A percentile compares a stretch with the other conserved stretches of the same genome.
These are phyloP conservation scores for Fistulina hepatica DNA, from an alignment of 1,284 basidiomycete genomes.

Conservation along the genomic window DNA sequence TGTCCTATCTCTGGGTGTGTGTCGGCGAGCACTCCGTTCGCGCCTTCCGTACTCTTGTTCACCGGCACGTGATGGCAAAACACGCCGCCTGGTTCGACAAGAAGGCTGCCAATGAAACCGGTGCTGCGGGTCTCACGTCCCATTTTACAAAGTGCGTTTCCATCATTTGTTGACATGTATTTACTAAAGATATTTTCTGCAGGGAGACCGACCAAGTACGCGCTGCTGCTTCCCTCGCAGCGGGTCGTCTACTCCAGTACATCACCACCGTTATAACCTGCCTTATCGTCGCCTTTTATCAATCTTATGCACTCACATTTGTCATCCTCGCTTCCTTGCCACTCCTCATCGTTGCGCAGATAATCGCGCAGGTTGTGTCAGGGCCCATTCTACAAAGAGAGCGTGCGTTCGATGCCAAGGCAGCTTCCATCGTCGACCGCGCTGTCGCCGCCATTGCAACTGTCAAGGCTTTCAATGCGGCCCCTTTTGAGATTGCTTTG, in stretches of 20 bases:
- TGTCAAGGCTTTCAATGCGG: constrained; percentile 93
- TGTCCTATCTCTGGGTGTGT: constrained; percentile 78
- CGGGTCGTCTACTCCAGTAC: constrained; percentile 74
- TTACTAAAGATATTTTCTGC: constrained; percentile 8
- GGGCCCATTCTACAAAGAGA: constrained; percentile 62
- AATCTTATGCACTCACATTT: constrained; percentile 77
- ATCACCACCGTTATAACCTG: constrained; percentile 71
- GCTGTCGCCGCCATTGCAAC: constrained; percentile 75
- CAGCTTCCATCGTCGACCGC: constrained; percentile 73
- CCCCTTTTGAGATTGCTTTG: constrained; percentile 44
- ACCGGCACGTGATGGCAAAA: constrained; percentile 56
- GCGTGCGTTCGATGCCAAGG: constrained; percentile 54
- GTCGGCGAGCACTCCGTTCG: constrained; percentile 76
- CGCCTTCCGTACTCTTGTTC: constrained; percentile 61
- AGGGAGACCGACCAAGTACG: constrained; percentile 95
- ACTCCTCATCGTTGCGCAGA: constrained; percentile 65
- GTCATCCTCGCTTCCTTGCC: constrained; percentile 92
- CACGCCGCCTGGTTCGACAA: constrained; percentile 84
- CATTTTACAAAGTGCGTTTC: constrained; percentile 74
- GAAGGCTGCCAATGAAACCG: constrained; percentile 64
- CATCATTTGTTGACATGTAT: neutral
- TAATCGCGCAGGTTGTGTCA: constrained; percentile 59
- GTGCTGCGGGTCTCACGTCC: constrained; percentile 90
- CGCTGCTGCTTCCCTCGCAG: constrained; percentile 67
- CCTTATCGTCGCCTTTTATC: constrained; percentile 71